Conservation (phyloP, 352 stramenopile species). For the Blastocystis sp. region DNA sequence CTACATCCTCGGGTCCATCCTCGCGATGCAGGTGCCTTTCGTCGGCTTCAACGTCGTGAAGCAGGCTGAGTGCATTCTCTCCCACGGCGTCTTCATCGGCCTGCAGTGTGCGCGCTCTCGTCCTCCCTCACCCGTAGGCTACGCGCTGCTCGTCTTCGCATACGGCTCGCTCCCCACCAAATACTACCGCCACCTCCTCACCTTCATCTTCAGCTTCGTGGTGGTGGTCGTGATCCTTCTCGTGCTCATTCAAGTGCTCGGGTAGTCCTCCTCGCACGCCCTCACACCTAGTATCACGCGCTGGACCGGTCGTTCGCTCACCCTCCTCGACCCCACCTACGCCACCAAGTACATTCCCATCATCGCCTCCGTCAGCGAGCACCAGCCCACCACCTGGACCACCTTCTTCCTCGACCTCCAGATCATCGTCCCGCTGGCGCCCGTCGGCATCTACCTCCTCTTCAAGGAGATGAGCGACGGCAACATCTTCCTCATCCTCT, state of each 20-base stretch:
- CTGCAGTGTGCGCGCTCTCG: constrained; percentile 46
- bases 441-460: constrained; percentile 87
- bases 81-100: constrained; percentile 84
- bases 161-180: constrained; percentile 78
- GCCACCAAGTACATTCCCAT: constrained; percentile 91
- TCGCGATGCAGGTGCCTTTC: constrained; percentile 96
- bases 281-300: constrained; percentile 64
- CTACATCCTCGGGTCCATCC: constrained; percentile 91
- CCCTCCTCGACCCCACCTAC: constrained; percentile 87
- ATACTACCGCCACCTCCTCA: constrained; percentile 74
- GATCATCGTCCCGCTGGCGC: constrained; percentile 87
- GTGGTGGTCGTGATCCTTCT: constrained; percentile 76
- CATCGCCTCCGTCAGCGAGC: constrained; percentile 89
- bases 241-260: constrained; percentile 76
- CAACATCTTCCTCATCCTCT: constrained; percentile 88
- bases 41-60: constrained; percentile 90
- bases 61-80: constrained; percentile 83
- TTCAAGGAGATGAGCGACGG: constrained; percentile 87
- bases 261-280: constrained; percentile 26
- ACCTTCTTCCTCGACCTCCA: constrained; percentile 91
- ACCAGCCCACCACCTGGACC: constrained; percentile 90
- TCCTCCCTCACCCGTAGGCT: constrained; percentile 15
- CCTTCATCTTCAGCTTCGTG: constrained; percentile 76
- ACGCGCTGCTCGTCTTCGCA: constrained; percentile 63
- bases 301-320: constrained; percentile 87